phyloP scores from a whole-genome alignment of 2,329 filamentous ascomycete species.

The Ustulina deusta region DNA sequence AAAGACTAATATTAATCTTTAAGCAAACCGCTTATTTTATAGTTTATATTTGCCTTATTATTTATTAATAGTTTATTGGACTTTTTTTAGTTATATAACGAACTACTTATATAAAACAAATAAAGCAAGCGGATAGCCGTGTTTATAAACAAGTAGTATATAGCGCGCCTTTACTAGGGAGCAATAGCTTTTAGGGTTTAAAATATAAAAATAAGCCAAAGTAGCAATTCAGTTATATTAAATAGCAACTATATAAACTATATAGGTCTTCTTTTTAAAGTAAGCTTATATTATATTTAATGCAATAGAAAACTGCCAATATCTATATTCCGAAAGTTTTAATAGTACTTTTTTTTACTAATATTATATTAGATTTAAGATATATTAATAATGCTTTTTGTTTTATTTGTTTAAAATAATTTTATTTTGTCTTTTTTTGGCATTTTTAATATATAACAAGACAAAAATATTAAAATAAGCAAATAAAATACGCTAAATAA shows the following conservation, averaged over 20 bases:
- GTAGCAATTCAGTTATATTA: background rate
- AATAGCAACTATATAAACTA: background rate
- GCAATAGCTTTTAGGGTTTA: conserved; percentile 1
- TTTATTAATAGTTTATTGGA: background rate
- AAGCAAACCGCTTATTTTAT: background rate
- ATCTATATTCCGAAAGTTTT: background rate
- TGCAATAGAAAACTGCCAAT: background rate
- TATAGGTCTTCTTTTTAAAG: conserved; percentile 1
- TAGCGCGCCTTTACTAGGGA: background rate
- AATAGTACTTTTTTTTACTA: background rate
- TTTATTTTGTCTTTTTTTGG: conserved; percentile 1
- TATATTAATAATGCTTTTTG: background rate
- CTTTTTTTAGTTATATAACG: background rate
- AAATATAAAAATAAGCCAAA: background rate
- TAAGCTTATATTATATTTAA: background rate
- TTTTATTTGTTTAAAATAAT: conserved; percentile 3
- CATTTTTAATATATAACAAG: background rate
- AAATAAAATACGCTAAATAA: background rate
- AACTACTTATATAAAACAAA: background rate
- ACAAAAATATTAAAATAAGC: conserved; percentile 2
- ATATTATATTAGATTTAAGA: background rate
- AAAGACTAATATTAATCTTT: background rate
- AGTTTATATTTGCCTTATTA: background rate
- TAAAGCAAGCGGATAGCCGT: background rate
- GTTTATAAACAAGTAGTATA: background rate